phyloP scores from a whole-genome alignment of 148 eudicot species.

The Silene latifolia region DNA sequence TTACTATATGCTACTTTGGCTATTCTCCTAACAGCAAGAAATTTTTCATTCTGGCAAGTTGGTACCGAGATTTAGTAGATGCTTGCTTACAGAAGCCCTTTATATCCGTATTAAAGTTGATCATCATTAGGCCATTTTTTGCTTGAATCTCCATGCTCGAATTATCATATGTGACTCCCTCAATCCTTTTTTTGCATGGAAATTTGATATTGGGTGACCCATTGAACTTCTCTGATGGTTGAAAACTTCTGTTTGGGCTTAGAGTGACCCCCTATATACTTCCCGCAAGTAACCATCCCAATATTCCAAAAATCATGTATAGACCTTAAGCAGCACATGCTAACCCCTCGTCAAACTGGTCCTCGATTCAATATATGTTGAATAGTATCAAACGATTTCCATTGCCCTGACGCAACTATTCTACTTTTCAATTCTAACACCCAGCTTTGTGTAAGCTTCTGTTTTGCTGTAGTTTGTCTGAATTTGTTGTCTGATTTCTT shows the following conservation, averaged over 20 bases:
- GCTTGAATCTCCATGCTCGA: background rate
- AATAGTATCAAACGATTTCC: too few relatives aligned
- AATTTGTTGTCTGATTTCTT: too few relatives aligned
- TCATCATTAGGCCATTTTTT: background rate
- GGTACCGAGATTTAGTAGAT: too few relatives aligned
- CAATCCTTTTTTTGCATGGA: background rate
- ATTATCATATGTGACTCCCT: background rate
- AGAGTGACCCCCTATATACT: background rate
- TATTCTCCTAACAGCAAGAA: too few relatives aligned
- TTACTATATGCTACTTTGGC: background rate
- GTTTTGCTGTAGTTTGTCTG: background rate
- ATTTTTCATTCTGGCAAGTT: too few relatives aligned
- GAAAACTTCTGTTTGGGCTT: background rate
- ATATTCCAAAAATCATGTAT: background rate
- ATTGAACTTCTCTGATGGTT: too few relatives aligned
- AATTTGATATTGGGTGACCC: background rate
- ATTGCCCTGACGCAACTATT: too few relatives aligned
- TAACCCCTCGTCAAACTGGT: too few relatives aligned
- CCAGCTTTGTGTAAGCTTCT: background rate
- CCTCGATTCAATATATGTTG: too few relatives aligned
- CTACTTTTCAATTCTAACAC: too few relatives aligned
- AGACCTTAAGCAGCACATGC: background rate
- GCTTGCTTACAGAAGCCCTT: background rate
- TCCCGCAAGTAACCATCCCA: background rate
- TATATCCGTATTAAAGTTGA: background rate